Evolutionary conservation across 1,284 basidiomycete genomes (phyloP).

Genomic region (Rhodofomes roseus): DNA sequence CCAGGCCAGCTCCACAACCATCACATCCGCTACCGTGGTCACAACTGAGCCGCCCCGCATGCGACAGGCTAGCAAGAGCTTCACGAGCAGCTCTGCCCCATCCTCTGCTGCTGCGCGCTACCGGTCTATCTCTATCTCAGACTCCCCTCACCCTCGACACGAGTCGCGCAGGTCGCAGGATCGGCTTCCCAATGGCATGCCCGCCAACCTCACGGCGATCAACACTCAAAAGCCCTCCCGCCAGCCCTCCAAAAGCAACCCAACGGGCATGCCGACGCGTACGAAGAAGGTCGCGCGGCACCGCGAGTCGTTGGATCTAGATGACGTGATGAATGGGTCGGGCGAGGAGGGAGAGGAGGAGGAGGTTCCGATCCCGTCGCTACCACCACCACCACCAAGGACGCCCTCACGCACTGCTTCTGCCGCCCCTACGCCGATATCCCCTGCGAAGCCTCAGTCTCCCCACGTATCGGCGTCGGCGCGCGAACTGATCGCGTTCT

Average conservation of each 20-base stretch:
- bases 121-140: conserved; percentile 26
- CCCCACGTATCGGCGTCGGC: conserved; percentile 42
- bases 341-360: conserved; percentile 47
- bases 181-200: not conserved
- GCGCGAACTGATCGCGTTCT: conserved; percentile 64
- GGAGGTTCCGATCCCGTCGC: too few species aligned
- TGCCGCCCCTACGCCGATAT: conserved; percentile 15
- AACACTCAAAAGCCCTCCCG: conserved; percentile 14
- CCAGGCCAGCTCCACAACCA: conserved; percentile 16
- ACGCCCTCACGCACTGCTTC: conserved; percentile 9
- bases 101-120: conserved; percentile 10
- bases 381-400: conserved; percentile 15
- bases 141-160: conserved; percentile 19
- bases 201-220: not conserved
- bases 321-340: conserved; percentile 67
- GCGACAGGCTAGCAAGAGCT: conserved; percentile 22
- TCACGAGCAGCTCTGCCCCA: conserved; percentile 10
- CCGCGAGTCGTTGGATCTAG: conserved; percentile 67
- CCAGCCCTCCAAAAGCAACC: conserved; percentile 5
- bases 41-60: conserved; percentile 17
- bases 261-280: conserved; percentile 26
- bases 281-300: conserved; percentile 50
- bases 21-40: conserved; percentile 17
- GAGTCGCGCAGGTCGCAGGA: conserved; percentile 15
- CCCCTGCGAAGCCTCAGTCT: conserved; percentile 16